Evolutionary conservation across 331 rosid species (phyloP), one percentile per base, ranked within the genome.

Genomic region (Quercus phellos): DNA sequence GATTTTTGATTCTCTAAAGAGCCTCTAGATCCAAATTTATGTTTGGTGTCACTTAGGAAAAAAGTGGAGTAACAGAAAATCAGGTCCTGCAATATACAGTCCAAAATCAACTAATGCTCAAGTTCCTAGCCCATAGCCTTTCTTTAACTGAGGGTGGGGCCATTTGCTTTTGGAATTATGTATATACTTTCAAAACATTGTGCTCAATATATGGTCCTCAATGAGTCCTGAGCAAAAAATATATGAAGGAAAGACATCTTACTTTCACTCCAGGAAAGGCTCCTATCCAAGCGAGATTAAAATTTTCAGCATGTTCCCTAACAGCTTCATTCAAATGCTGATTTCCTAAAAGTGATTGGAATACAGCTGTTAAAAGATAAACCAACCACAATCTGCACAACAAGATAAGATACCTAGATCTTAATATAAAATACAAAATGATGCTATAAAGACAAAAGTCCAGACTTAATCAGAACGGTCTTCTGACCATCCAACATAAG

Each of bases 281-380:
- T 77, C 85, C 82, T 58, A 82, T 82, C 85, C 85, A 82, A 58
- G 85, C 76, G 22, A 72, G 59, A 82, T 82, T 82, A 46, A 82
- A 18, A 16, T 77, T 75, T 46, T 77, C 4, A 38, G 12, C 53
- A 56, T 30, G 43, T 34, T 38, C 79, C 10, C 19, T 53, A 66
- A 68, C 51, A 22, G 82, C 82, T 73, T 77, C 82, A 77, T 77
- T 27, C 70, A 82, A 73, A 56, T 72, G 51, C 58, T 30, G 72
- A 72, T 77, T 82, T 22, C 72, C 82, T 82, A 70, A 71, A 51
- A 56, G 56, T n/a, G 32, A 55, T 61, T 11, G 30, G 4, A 38
- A 51, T 55, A 69, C 14, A 51, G 24, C 32, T 2, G 70, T 21
- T 16, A 69, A 13, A 51, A 58, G 34, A 71, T 6, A 63, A 30